Conservation (phyloP, 2,329 filamentous ascomycete genomes). For the Pseudohalonectria lignicola region DNA sequence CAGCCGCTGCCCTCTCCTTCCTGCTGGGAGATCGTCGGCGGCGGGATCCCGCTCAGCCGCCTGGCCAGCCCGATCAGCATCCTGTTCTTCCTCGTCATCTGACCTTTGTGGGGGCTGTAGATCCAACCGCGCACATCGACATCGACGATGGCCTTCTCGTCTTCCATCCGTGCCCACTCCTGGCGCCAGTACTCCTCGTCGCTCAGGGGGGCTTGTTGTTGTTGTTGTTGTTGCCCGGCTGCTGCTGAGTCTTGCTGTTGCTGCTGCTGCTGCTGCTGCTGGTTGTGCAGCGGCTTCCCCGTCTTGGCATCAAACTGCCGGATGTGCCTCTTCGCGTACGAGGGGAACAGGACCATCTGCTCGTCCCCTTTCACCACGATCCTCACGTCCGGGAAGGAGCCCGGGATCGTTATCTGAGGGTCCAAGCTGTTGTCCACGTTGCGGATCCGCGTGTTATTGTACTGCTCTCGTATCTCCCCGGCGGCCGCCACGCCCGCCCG, state of each 20-base stretch:
- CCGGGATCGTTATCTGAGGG: constrained; percentile 46
- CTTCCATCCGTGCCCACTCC: constrained; percentile 71
- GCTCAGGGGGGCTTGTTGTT: constrained; percentile 26
- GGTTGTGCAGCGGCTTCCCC: constrained; percentile 20
- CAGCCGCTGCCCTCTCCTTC: constrained; percentile 10
- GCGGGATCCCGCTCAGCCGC: constrained; percentile 76
- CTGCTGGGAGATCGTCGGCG: constrained; percentile 38
- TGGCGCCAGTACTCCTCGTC: constrained; percentile 67
- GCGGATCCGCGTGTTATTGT: constrained; percentile 37
- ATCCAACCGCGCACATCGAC: constrained; percentile 95
- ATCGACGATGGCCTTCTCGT: constrained; percentile 78
- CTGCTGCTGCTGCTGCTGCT: constrained; percentile 18
- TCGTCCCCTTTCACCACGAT: constrained; percentile 72
- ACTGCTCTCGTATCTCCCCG: constrained; percentile 48
- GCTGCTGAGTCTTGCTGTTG: constrained; percentile 18
- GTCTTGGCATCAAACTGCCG: constrained; percentile 48
- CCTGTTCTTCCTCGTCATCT: constrained; percentile 77
- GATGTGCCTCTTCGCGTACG: constrained; percentile 70
- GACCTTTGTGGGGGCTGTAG: constrained; percentile 74
- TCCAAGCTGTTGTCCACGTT: constrained; percentile 20
- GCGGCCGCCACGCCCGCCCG: constrained; percentile 44
- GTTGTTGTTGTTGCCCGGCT: constrained; percentile 15
- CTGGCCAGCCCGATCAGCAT: constrained; percentile 78
- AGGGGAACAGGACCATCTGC: constrained; percentile 92
- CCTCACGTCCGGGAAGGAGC: constrained; percentile 75